Evolutionary conservation across 2,329 filamentous ascomycete genomes (phyloP), one percentile per base, ranked within the genome.

Genomic region (Didymella pomorum): DNA sequence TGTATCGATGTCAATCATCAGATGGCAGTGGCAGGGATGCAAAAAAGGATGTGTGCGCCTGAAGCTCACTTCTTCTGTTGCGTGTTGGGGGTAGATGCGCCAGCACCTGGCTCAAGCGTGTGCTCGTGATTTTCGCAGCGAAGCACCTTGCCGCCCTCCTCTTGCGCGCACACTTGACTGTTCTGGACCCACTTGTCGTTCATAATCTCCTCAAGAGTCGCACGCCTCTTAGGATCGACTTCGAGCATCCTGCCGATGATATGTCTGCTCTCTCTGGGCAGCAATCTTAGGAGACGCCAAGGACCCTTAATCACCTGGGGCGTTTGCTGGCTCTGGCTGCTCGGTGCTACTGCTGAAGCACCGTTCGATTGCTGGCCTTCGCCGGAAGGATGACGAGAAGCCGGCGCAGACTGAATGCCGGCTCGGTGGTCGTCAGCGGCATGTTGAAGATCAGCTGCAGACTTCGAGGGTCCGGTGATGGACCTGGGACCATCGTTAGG

Each of bases 241-340:
- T 95, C 92, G 33, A 99, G 85, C 95, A 99, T 99, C 56, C 91
- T 86, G 43, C 92, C 89, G 54, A 99, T 90, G 62, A 99, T 93
- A 73, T 94, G 89, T 50, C 95, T 84, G 64, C 90, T 96, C 78
- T 98, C 95, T 59, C 94, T 85, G 0, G 95, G 95, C 10, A 99
- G 82, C 33, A 98, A 82, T 41, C 95, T 87, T 28, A 99, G 81
- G 42, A 99, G 85, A 45, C 95, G 86, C 90, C 94, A 96, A 2
- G 95, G 95, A 0, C 95, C 95, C 71, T 93, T 92, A 67, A 99
- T 96, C 0, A 92, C 86, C 28, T 80, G 76, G 46, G 79, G 78
- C 39, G 72, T 61, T 73, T 93, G 90, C 71, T 86, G 87, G 25
- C 31, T 56, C 37, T 66, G 63, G 9, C 58, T 66, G 49, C 61